Evolutionary conservation across 2,329 filamentous ascomycete genomes (phyloP).

Genomic region (Microcyclospora tardicrescens): DNA sequence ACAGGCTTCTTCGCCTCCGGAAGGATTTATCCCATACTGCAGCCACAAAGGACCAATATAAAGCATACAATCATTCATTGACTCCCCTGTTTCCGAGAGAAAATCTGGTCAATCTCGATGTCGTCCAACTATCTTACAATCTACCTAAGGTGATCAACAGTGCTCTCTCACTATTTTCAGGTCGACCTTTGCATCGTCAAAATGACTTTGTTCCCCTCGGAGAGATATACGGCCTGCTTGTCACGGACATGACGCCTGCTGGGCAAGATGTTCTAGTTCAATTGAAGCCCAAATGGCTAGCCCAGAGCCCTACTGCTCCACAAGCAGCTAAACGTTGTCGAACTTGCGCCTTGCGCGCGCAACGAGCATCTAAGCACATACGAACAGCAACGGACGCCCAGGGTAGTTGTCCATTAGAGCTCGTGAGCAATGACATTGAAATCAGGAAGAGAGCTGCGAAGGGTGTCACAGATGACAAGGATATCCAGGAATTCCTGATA

Average conservation of each 20-base stretch:
- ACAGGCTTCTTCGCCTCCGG: constrained; percentile 20
- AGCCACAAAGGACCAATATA: constrained; percentile 15
- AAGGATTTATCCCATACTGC: constrained; percentile 21
- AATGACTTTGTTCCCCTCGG: constrained; percentile 15
- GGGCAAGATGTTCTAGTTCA: constrained; percentile 22
- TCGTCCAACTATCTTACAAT: constrained; percentile 13
- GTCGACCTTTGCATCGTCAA: constrained; percentile 13
- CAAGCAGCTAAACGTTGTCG: constrained; percentile 28
- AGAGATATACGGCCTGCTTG: constrained; percentile 19
- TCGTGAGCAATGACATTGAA: constrained; percentile 21
- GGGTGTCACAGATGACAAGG: constrained; percentile 12
- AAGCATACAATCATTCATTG: constrained; percentile 16
- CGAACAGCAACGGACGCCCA: constrained; percentile 20
- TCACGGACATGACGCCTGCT: constrained; percentile 24
- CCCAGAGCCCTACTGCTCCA: constrained; percentile 34
- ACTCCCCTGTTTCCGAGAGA: constrained; percentile 17
- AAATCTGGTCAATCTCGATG: constrained; percentile 19
- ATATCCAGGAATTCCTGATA: constrained; percentile 16
- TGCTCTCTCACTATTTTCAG: constrained; percentile 6
- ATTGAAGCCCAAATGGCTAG: constrained; percentile 38
- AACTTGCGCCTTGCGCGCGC: constrained; percentile 33
- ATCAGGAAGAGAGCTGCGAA: constrained; percentile 13
- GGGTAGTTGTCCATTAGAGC: constrained; percentile 27
- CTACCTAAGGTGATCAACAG: constrained; percentile 14
- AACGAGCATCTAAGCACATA: constrained; percentile 14